Conservation (phyloP, 331 rosid genomes). For the Quercus lobata region DNA sequence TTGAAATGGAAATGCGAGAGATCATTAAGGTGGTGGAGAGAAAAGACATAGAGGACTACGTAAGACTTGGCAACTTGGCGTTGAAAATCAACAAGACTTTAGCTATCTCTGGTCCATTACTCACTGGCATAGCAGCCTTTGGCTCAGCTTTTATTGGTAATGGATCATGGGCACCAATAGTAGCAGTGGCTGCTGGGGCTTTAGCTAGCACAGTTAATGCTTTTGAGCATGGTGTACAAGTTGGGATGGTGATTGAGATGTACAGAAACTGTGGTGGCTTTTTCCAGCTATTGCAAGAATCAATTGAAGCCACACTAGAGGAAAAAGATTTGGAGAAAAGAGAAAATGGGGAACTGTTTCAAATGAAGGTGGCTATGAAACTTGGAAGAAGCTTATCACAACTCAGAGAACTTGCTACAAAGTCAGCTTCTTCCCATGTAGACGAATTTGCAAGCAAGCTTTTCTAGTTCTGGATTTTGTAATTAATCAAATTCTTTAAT, state of each 20-base stretch:
- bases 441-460: constrained; percentile 77
- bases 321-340: constrained; percentile 45
- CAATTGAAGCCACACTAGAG: constrained; percentile 36
- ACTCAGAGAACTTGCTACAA: constrained; percentile 47
- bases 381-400: constrained; percentile 70
- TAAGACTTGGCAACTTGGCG: constrained; percentile 52
- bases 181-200: constrained; percentile 63
- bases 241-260: constrained; percentile 83
- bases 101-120: constrained; percentile 63
- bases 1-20: constrained; percentile 59
- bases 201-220: constrained; percentile 47
- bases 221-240: constrained; percentile 72
- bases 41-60: constrained; percentile 64
- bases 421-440: constrained; percentile 38
- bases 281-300: constrained; percentile 40
- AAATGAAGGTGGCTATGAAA: constrained; percentile 55
- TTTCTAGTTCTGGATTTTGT: constrained; percentile 20
- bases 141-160: constrained; percentile 48
- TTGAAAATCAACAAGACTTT: constrained; percentile 61
- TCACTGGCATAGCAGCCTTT: constrained; percentile 62
- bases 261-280: constrained; percentile 59
- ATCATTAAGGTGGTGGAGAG: constrained; percentile 38
- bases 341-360: constrained; percentile 57
- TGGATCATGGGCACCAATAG: constrained; percentile 19
- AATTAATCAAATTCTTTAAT: neutral